Evolutionary conservation across 2,329 filamentous ascomycete genomes (phyloP).

Genomic region (Ophiocordyceps robertsii): DNA sequence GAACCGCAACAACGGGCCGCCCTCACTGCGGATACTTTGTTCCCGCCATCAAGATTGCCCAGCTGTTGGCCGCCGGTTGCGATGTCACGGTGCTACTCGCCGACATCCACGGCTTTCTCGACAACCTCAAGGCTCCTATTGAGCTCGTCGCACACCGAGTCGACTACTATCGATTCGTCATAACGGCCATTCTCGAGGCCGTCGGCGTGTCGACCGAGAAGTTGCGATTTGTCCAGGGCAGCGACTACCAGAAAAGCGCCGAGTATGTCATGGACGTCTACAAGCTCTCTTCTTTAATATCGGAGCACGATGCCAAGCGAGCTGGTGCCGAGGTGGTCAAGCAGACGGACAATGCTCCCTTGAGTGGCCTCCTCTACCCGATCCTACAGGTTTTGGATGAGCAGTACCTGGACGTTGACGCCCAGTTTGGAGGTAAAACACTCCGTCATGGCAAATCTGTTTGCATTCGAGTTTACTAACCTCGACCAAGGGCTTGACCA

Average conservation of each 20-base stretch:
- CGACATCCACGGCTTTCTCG: slow-evolving; percentile 65
- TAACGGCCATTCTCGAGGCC: slow-evolving; percentile 61
- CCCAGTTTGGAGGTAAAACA: slow-evolving; percentile 62
- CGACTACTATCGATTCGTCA: slow-evolving; percentile 69
- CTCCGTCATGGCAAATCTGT: not conserved
- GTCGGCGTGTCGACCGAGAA: slow-evolving; percentile 68
- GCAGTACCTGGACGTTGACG: slow-evolving; percentile 75
- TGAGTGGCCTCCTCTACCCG: slow-evolving; percentile 35
- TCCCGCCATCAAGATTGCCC: slow-evolving; percentile 76
- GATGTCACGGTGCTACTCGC: slow-evolving; percentile 67
- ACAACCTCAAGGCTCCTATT: slow-evolving; percentile 75
- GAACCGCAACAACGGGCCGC: slow-evolving; percentile 72
- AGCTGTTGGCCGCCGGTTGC: slow-evolving; percentile 75
- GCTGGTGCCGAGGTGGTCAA: slow-evolving; percentile 92
- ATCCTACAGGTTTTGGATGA: slow-evolving; percentile 78
- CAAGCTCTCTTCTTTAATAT: slow-evolving; percentile 55
- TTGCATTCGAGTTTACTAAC: not conserved
- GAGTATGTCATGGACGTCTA: slow-evolving; percentile 85
- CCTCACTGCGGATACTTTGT: slow-evolving; percentile 88
- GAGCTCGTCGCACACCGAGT: slow-evolving; percentile 74
- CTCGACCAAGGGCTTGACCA: slow-evolving; percentile 48
- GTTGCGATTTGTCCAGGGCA: slow-evolving; percentile 74
- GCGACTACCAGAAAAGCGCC: slow-evolving; percentile 60
- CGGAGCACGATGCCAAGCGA: slow-evolving; percentile 74
- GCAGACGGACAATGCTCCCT: slow-evolving; percentile 63